phyloP scores from a whole-genome alignment of 495 filamentous ascomycete genomes.

The Neurospora sp. region DNA sequence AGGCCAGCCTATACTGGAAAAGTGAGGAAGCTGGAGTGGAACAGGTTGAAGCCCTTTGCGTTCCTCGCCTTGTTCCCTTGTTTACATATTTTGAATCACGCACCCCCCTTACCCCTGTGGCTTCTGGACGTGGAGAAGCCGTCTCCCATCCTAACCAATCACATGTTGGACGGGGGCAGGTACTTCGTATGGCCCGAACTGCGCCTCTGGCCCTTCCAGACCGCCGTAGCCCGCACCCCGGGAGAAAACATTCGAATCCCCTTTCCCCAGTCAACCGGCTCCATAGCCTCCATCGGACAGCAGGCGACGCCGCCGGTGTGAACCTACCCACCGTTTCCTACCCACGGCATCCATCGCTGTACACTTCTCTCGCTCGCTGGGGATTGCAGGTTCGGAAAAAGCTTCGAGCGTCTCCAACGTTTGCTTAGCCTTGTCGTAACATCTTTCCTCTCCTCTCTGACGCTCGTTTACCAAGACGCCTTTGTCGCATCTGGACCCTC shows the following conservation, averaged over 20 bases:
- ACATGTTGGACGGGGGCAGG: constrained; percentile 14
- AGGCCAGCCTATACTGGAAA: background rate
- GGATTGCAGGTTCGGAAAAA: constrained; percentile 9
- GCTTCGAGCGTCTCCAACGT: background rate
- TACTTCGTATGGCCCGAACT: background rate
- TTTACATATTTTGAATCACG: constrained; percentile 17
- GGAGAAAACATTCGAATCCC: constrained; percentile 19
- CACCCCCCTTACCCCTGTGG: constrained; percentile 8
- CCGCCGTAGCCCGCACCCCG: constrained; percentile 14
- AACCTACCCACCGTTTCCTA: constrained; percentile 2
- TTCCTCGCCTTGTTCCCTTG: constrained; percentile 19
- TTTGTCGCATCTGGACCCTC: constrained; percentile 22
- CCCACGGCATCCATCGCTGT: background rate
- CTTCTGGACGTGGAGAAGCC: constrained; percentile 11
- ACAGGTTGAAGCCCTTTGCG: constrained; percentile 3
- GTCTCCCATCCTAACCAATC: constrained; percentile 10
- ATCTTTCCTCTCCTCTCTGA: constrained; percentile 3
- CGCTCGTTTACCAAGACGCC: constrained; percentile 19
- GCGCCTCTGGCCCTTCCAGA: background rate
- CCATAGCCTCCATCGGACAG: constrained; percentile 2
- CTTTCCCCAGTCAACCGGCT: constrained; percentile 9
- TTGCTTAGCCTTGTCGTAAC: constrained; percentile 5
- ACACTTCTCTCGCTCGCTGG: background rate
- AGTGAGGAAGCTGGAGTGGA: background rate
- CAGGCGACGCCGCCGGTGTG: constrained; percentile 8